Conservation (phyloP, 495 filamentous ascomycete species). For the Penicillium taxi region DNA sequence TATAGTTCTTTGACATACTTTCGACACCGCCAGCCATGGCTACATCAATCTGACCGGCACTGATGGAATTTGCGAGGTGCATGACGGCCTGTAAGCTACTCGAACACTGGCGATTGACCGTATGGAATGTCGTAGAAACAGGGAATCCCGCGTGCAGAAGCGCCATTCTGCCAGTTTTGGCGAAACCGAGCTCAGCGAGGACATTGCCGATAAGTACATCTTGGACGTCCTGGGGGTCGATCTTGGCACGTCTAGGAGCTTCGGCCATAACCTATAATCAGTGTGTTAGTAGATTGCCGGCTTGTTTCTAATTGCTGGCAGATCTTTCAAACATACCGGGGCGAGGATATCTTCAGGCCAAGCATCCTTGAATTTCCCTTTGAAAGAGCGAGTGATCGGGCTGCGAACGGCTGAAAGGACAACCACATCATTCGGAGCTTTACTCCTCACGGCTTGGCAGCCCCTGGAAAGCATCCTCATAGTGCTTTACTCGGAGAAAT, state of each 20-base stretch:
- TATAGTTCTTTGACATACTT: conserved; percentile 70
- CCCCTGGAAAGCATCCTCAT: too few species aligned
- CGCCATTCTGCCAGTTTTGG: conserved; percentile 81
- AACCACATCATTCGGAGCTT: too few species aligned
- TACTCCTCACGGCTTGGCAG: too few species aligned
- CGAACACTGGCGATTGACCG: conserved; percentile 90
- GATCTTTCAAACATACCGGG: too few species aligned
- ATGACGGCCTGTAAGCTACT: conserved; percentile 88
- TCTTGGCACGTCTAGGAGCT: conserved; percentile 47
- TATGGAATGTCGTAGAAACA: conserved; percentile 67
- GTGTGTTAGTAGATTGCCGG: too few species aligned
- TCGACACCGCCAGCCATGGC: conserved; percentile 86
- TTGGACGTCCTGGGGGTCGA: conserved; percentile 80
- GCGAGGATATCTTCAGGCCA: too few species aligned
- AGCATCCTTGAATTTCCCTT: too few species aligned
- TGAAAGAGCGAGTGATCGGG: too few species aligned
- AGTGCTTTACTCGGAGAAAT: too few species aligned
- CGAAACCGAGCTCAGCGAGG: conserved; percentile 48
- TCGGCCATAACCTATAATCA: too few species aligned
- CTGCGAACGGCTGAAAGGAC: too few species aligned
- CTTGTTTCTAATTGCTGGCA: too few species aligned
- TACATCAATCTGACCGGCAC: conserved; percentile 69
- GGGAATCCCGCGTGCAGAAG: conserved; percentile 87
- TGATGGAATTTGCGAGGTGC: conserved; percentile 86
- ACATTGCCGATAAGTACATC: conserved; percentile 92